These are phyloP conservation scores for Vitis rupestris DNA, from an alignment of 164 flowering plant species.

Conservation along the genomic window DNA sequence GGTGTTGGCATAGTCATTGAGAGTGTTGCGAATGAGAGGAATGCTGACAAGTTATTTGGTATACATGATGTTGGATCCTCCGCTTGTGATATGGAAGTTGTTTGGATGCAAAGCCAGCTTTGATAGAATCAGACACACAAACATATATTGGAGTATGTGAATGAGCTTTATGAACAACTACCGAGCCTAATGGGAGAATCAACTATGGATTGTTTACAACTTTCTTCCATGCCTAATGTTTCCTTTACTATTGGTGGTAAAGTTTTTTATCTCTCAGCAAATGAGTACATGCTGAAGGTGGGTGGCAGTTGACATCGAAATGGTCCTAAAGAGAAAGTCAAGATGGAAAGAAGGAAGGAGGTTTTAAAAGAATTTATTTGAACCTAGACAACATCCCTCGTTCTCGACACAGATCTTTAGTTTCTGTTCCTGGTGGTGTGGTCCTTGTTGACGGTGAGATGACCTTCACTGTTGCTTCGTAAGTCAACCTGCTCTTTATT, in stretches of 20 bases:
- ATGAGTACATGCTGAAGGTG: constrained; percentile 42
- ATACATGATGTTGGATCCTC: constrained; percentile 61
- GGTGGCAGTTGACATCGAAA: constrained; percentile 71
- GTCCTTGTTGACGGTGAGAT: constrained; percentile 31
- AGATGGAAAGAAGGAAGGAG: constrained; percentile 51
- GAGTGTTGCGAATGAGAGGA: constrained; percentile 61
- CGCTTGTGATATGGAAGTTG: constrained; percentile 87
- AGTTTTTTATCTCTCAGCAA: constrained; percentile 56
- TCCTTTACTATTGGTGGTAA: constrained; percentile 17
- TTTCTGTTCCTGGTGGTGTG: constrained; percentile 45
- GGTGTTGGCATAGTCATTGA: constrained; percentile 70
- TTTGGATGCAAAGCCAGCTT: constrained; percentile 87
- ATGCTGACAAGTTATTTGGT: constrained; percentile 34
- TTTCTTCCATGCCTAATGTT: constrained; percentile 72
- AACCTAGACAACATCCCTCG: constrained; percentile 43
- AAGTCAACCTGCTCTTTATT: constrained; percentile 50
- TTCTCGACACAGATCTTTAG: constrained; percentile 45
- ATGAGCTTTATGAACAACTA: constrained; percentile 61
- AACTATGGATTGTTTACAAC: constrained; percentile 59
- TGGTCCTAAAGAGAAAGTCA: constrained; percentile 47
- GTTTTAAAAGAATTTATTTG: constrained; percentile 55
- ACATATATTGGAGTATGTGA: constrained; percentile 29
- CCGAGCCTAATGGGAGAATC: constrained; percentile 89
- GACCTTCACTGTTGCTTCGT: constrained; percentile 58
- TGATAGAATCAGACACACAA: constrained; percentile 54